These are phyloP conservation scores for Hypoxylon rickii DNA, from an alignment of 495 filamentous ascomycete genomes.

Conservation along the genomic window DNA sequence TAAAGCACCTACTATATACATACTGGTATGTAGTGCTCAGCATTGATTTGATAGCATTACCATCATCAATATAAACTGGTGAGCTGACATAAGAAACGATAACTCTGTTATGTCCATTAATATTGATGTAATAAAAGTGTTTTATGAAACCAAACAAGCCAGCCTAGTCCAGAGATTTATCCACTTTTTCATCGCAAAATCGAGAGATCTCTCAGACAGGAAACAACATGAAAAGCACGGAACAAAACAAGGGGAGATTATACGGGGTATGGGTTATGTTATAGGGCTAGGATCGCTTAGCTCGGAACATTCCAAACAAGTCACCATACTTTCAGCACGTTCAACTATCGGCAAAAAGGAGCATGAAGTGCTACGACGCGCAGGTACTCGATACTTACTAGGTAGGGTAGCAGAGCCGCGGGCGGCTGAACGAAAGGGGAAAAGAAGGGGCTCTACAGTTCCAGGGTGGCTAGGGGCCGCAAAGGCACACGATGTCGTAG, in stretches of 20 bases:
- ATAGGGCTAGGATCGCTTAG: conserved; percentile 7
- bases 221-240: conserved; percentile 19
- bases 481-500: conserved; percentile 24
- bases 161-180: conserved; percentile 5
- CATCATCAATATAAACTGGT: too few relatives aligned
- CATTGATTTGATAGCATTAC: too few relatives aligned
- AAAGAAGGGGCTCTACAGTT: conserved; percentile 24
- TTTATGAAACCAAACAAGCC: conserved; percentile 27
- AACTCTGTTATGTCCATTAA: too few relatives aligned
- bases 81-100: too few relatives aligned
- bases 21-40: too few relatives aligned
- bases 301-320: conserved; percentile 12
- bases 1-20: not conserved
- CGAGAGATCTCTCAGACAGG: conserved; percentile 12
- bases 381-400: conserved; percentile 6
- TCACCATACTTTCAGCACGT: not conserved
- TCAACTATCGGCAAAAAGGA: too few relatives aligned
- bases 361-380: too few relatives aligned
- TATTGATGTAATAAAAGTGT: conserved; percentile 1
- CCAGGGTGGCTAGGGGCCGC: conserved; percentile 22
- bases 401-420: conserved; percentile 22
- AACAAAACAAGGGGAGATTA: conserved; percentile 29
- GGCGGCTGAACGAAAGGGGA: conserved; percentile 25
- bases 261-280: conserved; percentile 29
- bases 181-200: conserved; percentile 5